These are phyloP conservation scores for Aspergillus floridensis DNA, from an alignment of 2,329 filamentous ascomycete species.

Conservation along the genomic window DNA sequence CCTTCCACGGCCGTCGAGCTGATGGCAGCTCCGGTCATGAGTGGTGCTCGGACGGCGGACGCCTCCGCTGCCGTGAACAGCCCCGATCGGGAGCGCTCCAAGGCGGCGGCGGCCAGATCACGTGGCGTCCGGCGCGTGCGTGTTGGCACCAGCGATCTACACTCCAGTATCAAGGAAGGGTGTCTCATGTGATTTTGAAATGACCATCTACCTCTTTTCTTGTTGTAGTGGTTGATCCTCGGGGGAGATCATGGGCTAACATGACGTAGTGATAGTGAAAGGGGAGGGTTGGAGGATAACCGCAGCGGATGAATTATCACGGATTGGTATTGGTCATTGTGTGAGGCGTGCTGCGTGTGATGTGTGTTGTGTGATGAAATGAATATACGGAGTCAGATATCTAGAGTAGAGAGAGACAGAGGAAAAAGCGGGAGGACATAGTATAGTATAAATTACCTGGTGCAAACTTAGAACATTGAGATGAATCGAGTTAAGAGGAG, in stretches of 20 bases:
- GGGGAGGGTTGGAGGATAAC: too few relatives aligned
- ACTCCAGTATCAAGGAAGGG: constrained; percentile 50
- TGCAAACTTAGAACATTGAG: not conserved
- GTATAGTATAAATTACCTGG: not conserved
- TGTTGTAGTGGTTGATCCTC: too few relatives aligned
- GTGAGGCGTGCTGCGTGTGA: not conserved
- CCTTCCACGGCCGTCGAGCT: constrained; percentile 11
- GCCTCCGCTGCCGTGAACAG: constrained; percentile 25
- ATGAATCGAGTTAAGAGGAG: not conserved
- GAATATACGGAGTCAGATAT: not conserved
- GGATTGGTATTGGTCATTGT: not conserved
- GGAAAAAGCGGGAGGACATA: not conserved
- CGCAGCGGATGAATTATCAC: too few relatives aligned
- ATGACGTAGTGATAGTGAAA: not conserved
- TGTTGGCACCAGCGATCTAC: constrained; percentile 47
- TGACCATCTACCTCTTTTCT: too few relatives aligned
- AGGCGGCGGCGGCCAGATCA: constrained; percentile 14
- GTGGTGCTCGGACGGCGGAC: constrained; percentile 26
- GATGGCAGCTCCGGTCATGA: constrained; percentile 29
- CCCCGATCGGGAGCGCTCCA: constrained; percentile 18
- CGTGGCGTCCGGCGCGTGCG: constrained; percentile 30
- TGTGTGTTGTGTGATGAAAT: not conserved
- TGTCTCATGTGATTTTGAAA: constrained; percentile 42
- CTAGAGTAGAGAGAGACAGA: not conserved
- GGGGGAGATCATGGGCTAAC: not conserved